Percentiles rank a stretch among this genome's conserved stretches.
phyloP scores from a whole-genome alignment of 345 rosid species.

The Citrus australasica region DNA sequence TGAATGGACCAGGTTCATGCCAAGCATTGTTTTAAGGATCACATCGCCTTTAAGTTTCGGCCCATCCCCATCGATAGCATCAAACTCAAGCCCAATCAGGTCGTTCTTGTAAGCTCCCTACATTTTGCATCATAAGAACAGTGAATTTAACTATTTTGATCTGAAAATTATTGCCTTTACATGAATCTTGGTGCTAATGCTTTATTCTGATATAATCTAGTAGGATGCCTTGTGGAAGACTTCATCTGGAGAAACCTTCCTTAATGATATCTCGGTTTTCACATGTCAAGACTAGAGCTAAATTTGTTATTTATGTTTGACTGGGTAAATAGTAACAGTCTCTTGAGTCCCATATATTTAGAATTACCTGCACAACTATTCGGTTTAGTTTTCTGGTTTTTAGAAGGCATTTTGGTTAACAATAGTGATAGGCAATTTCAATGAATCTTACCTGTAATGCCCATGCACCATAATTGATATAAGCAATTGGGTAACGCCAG shows the following conservation, averaged over 20 bases:
- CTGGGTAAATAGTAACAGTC: too few species aligned
- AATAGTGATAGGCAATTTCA: conserved; percentile 1
- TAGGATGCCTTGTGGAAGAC: background rate
- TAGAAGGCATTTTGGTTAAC: background rate
- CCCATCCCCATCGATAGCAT: conserved; percentile 34
- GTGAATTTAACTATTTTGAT: background rate
- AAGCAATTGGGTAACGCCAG: conserved; percentile 55
- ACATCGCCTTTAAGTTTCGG: conserved; percentile 52
- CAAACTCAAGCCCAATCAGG: conserved; percentile 62
- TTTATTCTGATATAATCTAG: background rate
- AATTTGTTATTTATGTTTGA: background rate
- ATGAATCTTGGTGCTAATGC: background rate
- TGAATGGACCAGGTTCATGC: conserved; percentile 37
- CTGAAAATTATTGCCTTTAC: background rate
- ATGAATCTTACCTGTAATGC: conserved; percentile 39
- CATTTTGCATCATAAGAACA: conserved; percentile 8
- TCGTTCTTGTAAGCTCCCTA: conserved; percentile 76
- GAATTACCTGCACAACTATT: background rate
- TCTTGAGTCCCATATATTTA: too few species aligned
- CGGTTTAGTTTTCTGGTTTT: background rate
- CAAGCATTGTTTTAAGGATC: conserved; percentile 45
- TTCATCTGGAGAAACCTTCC: background rate
- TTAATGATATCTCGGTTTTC: background rate
- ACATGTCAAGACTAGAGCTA: background rate
- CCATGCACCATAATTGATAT: conserved; percentile 48